phyloP scores from a whole-genome alignment of 202 grass and related monocot species.

The Musa balbisiana region DNA sequence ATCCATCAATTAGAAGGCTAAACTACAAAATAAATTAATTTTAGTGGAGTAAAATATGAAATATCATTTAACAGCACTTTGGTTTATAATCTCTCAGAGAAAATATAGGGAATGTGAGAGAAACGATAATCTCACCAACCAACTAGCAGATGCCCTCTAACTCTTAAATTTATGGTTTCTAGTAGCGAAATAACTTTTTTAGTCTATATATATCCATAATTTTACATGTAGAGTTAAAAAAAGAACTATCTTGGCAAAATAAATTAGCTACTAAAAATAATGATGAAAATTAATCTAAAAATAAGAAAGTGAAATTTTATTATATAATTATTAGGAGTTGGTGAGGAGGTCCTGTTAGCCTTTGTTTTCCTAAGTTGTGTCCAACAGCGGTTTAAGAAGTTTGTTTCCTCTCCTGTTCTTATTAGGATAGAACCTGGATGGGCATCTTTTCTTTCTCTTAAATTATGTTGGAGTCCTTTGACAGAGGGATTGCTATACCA shows the following conservation, averaged over 20 bases:
- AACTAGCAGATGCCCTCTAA: background rate
- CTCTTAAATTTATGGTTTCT: too few species aligned
- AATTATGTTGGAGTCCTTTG: background rate
- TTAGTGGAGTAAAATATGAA: background rate
- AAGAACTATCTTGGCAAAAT: too few species aligned
- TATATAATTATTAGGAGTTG: background rate
- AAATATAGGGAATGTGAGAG: background rate
- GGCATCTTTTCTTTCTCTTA: background rate
- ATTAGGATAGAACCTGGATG: background rate
- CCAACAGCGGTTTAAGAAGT: background rate
- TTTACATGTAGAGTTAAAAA: too few species aligned
- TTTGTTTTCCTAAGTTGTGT: background rate
- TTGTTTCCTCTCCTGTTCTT: background rate
- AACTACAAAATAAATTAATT: background rate
- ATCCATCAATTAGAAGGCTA: background rate
- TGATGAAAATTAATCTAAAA: too few species aligned
- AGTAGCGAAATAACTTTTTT: too few species aligned
- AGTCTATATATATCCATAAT: too few species aligned
- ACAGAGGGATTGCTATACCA: background rate
- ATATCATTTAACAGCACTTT: background rate
- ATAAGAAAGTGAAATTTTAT: too few species aligned
- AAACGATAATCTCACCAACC: background rate
- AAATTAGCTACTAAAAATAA: too few species aligned
- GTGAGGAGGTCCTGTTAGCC: background rate
- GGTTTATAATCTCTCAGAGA: background rate